phyloP scores from a whole-genome alignment of 768 basidiomycete genomes.

The Naematelia aurantialba region DNA sequence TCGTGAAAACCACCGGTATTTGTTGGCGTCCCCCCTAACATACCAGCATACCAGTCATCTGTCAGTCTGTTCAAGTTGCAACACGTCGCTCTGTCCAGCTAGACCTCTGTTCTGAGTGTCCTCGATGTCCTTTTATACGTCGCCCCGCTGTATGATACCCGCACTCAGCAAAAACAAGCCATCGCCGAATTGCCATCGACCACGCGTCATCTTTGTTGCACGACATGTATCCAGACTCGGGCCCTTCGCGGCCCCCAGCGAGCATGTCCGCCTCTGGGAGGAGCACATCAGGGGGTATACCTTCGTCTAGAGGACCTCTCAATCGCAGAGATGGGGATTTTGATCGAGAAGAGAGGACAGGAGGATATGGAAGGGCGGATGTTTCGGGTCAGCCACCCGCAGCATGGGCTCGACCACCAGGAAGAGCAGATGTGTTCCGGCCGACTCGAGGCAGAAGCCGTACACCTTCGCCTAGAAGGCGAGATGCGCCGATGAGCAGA shows the following conservation, averaged over 20 bases:
- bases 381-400: neutral
- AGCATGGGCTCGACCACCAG: neutral
- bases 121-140: neutral
- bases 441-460: constrained; percentile 10
- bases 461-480: constrained; percentile 29
- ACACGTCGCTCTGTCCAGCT: neutral
- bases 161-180: neutral
- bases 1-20: too few relatives aligned
- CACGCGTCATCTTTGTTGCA: neutral
- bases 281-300: constrained; percentile 4
- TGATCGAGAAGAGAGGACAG: constrained; percentile 3
- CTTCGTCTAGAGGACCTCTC: neutral
- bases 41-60: neutral
- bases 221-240: constrained; percentile 21
- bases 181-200: neutral
- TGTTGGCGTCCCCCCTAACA: too few relatives aligned
- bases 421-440: neutral
- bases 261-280: neutral
- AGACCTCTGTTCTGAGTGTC: neutral
- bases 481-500: constrained; percentile 5
- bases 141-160: neutral
- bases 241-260: constrained; percentile 14
- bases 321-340: constrained; percentile 1
- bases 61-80: neutral
- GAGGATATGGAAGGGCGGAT: constrained; percentile 8